Percentiles rank a stretch among this genome's conserved stretches.
Conservation (phyloP, 2,329 filamentous ascomycete genomes). For the Fusarium pseudonygamai region DNA sequence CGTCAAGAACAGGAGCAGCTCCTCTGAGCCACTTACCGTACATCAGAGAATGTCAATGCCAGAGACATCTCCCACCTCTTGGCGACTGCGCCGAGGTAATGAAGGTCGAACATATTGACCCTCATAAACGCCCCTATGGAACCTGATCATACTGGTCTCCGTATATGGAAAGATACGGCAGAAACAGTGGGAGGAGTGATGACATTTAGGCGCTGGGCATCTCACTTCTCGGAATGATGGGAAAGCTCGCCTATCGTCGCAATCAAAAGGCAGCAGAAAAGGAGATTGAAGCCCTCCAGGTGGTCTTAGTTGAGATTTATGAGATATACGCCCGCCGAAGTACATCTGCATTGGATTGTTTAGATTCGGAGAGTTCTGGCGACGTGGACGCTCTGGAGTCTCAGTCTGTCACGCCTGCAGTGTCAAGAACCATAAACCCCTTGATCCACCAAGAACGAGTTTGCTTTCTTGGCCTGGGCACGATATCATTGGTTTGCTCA, state of each 20-base stretch:
- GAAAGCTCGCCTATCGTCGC: too few species aligned
- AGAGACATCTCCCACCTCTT: background rate
- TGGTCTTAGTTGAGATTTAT: background rate
- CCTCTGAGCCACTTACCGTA: too few species aligned
- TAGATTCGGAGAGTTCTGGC: background rate
- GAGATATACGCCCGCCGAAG: background rate
- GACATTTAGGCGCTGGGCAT: conserved; percentile 48
- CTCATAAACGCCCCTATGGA: conserved; percentile 25
- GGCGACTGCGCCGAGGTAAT: conserved; percentile 47
- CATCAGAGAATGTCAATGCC: too few species aligned
- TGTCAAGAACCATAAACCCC: background rate
- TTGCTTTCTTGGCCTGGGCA: background rate
- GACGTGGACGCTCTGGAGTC: background rate
- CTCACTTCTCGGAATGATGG: conserved; percentile 44
- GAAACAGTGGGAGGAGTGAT: conserved; percentile 39
- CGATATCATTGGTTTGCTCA: background rate
- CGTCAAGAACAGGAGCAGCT: too few species aligned
- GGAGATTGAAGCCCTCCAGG: background rate
- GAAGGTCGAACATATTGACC: conserved; percentile 1
- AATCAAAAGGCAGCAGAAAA: background rate
- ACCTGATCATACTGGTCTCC: conserved; percentile 45
- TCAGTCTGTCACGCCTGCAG: background rate
- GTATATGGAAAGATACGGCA: conserved; percentile 28
- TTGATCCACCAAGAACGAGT: background rate
- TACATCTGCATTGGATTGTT: background rate